These are phyloP conservation scores for Skeletonema costatum DNA, from an alignment of 108 stramenopile genomes.

Conservation along the genomic window DNA sequence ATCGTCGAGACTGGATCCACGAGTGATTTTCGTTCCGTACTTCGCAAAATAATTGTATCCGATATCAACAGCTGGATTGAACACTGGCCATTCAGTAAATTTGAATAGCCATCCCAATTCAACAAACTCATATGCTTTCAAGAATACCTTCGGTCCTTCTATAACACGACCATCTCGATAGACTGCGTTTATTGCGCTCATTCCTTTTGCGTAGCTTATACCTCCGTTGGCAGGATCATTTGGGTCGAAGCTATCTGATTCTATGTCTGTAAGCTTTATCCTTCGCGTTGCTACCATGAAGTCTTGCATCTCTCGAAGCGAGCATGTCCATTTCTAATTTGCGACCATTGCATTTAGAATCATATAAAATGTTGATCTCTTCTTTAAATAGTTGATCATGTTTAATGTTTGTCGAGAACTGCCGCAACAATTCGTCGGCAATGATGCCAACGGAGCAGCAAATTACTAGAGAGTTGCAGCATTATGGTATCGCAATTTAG, in stretches of 20 bases:
- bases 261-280: slow-evolving; percentile 62
- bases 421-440: background rate
- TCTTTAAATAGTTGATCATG: slow-evolving; percentile 44
- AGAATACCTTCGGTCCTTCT: slow-evolving; percentile 59
- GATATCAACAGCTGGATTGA: slow-evolving; percentile 31
- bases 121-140: slow-evolving; percentile 49
- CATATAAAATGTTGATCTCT: slow-evolving; percentile 66
- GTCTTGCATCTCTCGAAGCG: slow-evolving; percentile 32
- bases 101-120: slow-evolving; percentile 57
- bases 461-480: background rate
- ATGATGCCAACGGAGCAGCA: background rate
- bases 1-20: slow-evolving; percentile 46
- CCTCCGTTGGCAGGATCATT: slow-evolving; percentile 59
- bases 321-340: slow-evolving; percentile 65
- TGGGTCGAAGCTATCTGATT: slow-evolving; percentile 42
- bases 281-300: slow-evolving; percentile 19
- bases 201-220: slow-evolving; percentile 50
- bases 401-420: background rate
- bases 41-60: slow-evolving; percentile 61
- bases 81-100: slow-evolving; percentile 34
- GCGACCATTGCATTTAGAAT: slow-evolving; percentile 69
- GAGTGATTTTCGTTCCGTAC: slow-evolving; percentile 53
- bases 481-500: background rate
- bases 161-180: slow-evolving; percentile 46
- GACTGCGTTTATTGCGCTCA: slow-evolving; percentile 61